Evolutionary conservation across 129 eudicot genomes (phyloP).

Genomic region (Flaveria bidentis): DNA sequence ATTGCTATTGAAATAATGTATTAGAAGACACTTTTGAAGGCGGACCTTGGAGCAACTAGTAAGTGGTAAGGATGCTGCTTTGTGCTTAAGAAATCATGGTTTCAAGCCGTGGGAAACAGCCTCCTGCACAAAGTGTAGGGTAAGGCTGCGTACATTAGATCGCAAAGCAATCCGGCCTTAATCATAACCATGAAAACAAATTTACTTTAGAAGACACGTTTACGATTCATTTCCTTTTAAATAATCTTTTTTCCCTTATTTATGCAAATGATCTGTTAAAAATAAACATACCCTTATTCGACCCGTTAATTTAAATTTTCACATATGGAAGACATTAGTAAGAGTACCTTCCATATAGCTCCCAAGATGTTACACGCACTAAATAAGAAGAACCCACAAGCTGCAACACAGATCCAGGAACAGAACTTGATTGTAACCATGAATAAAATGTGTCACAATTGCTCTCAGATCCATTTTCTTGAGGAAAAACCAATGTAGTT

Average conservation of each 20-base stretch:
- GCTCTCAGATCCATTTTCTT: constrained; percentile 53
- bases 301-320: background rate
- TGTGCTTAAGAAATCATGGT: no score
- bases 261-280: background rate
- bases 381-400: constrained; percentile 83
- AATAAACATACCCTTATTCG: background rate
- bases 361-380: constrained; percentile 95
- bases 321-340: constrained; percentile 1
- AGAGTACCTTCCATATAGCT: constrained; percentile 84
- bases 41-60: no score
- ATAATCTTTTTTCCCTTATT: background rate
- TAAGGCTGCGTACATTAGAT: no score
- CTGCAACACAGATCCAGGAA: constrained; percentile 84
- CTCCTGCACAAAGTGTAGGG: no score
- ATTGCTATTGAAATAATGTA: no score
- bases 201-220: background rate
- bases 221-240: constrained; percentile 3
- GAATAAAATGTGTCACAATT: constrained; percentile 45
- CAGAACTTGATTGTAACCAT: constrained; percentile 82
- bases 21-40: background rate
- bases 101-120: no score
- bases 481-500: constrained; percentile 54
- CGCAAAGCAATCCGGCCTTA: no score
- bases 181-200: no score
- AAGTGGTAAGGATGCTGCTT: no score